Evolutionary conservation across 2,329 filamentous ascomycete genomes (phyloP), one percentile per base, ranked within the genome.

Genomic region (Talaromyces sp.): DNA sequence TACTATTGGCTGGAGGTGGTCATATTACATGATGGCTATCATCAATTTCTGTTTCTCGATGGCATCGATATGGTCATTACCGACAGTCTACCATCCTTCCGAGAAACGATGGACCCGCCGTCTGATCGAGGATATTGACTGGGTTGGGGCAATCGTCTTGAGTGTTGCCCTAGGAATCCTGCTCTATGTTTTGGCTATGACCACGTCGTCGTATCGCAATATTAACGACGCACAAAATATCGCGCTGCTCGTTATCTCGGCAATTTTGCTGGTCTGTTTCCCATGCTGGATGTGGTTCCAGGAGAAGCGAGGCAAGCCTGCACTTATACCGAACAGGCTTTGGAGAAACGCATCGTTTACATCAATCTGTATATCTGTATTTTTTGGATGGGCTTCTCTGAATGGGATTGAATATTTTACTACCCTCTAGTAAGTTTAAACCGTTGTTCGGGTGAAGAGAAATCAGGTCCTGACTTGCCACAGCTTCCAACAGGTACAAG

Each of bases 401-500:
- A 40, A 40, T 40, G 37, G 37, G 5, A 39, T 39, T 39, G 37
- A 40, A n/a, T 40, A 40, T 40, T 40, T 40, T n/a, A 40, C 37
- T 40, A 40, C 37, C 37, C 37, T 40, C 1, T 40, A 40, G 37
- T 40, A 40, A n/a, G 37, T 16, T 40, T 16, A 39, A 33, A 33
- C 4, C 4, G 7, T 8, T 39, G 37, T 2, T 6, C 8, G 16
- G 5, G 3, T 39, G 37, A 5, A 6, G 37, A 39, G 37, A 39
- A n/a, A n/a, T 16, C 16, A 5, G 2, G 4, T 39, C 5, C 37
- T 39, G 37, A 39, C 37, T 33, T 9, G 37, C 16, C 8, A 39
- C 12, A 39, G 37, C 42, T 81, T 82, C 67, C 82, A 84, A 71
- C 69, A 82, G 44, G 70, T 84, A 0, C 82, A 84, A 64, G 64